These are phyloP conservation scores for Cladophialophora chaetospira DNA, from an alignment of 2,329 filamentous ascomycete genomes.

Conservation along the genomic window DNA sequence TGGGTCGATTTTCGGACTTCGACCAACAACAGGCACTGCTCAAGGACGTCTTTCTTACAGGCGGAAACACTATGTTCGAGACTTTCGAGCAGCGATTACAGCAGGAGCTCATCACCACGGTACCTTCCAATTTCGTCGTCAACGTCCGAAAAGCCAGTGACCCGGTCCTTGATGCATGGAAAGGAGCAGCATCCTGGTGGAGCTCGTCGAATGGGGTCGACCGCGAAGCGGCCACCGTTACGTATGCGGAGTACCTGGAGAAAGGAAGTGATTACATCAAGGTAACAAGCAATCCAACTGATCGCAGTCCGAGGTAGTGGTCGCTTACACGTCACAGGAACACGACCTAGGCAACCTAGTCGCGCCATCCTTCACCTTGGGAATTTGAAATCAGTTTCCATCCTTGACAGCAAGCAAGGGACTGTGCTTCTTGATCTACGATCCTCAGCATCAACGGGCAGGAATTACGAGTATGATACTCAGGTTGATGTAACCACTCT, in stretches of 20 bases:
- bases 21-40: slow-evolving; percentile 69
- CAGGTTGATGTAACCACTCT: too few relatives aligned
- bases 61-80: slow-evolving; percentile 84
- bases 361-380: slow-evolving; percentile 22
- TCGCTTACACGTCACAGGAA: slow-evolving; percentile 25
- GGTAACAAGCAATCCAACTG: slow-evolving; percentile 46
- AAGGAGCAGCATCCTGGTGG: slow-evolving; percentile 85
- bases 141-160: slow-evolving; percentile 72
- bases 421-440: not conserved
- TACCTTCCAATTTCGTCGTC: slow-evolving; percentile 71
- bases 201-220: slow-evolving; percentile 52
- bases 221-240: slow-evolving; percentile 68
- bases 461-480: not conserved
- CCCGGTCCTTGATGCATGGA: slow-evolving; percentile 86
- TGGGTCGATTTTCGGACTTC: slow-evolving; percentile 68
- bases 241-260: slow-evolving; percentile 81
- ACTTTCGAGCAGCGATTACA: slow-evolving; percentile 82
- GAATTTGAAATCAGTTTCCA: slow-evolving; percentile 9
- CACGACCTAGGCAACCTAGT: slow-evolving; percentile 31
- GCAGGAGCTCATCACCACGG: slow-evolving; percentile 69
- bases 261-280: slow-evolving; percentile 94
- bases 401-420: too few relatives aligned
- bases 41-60: slow-evolving; percentile 87
- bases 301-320: not conserved
- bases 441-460: not conserved